A percentile compares a stretch with the other conserved stretches of the same genome.
Evolutionary conservation across 139 green algal species (phyloP).

Genomic region (Haematococcus lacustris): DNA sequence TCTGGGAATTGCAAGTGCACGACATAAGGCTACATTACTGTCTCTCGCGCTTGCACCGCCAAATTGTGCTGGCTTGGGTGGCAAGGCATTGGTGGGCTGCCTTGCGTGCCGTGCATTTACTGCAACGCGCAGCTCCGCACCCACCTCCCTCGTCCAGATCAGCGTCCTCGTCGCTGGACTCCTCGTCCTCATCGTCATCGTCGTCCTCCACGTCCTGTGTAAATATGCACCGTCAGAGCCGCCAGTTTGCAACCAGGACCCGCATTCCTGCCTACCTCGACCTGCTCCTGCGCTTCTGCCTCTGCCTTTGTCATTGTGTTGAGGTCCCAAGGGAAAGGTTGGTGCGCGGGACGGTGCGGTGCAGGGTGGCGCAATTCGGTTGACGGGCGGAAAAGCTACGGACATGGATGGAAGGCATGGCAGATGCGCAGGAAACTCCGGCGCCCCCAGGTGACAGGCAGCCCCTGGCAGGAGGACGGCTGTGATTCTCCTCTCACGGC

Average conservation of each 20-base stretch:
- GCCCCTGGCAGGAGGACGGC: too few relatives aligned
- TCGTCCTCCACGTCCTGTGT: neutral
- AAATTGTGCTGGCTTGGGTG: neutral
- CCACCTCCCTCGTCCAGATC: neutral
- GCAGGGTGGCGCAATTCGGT: neutral
- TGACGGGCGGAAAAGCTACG: neutral
- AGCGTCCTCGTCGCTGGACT: neutral
- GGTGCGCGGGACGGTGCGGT: neutral
- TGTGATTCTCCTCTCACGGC: too few relatives aligned
- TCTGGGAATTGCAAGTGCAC: neutral
- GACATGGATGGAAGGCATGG: neutral
- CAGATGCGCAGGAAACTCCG: neutral
- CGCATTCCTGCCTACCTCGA: constrained; percentile 26
- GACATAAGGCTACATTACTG: neutral
- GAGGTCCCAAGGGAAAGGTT: neutral
- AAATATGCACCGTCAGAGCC: too few relatives aligned
- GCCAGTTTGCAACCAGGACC: neutral
- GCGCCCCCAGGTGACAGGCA: too few relatives aligned
- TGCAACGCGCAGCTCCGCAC: neutral
- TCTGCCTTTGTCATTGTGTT: constrained; percentile 35
- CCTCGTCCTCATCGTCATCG: neutral
- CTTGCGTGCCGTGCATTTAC: neutral
- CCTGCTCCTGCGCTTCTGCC: constrained; percentile 33
- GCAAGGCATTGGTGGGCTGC: neutral
- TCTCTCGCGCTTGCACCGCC: neutral